Percentiles rank a stretch among this genome's conserved stretches.
Conservation (phyloP, 2,329 filamentous ascomycete species). For the Ceratocystis papillata region DNA sequence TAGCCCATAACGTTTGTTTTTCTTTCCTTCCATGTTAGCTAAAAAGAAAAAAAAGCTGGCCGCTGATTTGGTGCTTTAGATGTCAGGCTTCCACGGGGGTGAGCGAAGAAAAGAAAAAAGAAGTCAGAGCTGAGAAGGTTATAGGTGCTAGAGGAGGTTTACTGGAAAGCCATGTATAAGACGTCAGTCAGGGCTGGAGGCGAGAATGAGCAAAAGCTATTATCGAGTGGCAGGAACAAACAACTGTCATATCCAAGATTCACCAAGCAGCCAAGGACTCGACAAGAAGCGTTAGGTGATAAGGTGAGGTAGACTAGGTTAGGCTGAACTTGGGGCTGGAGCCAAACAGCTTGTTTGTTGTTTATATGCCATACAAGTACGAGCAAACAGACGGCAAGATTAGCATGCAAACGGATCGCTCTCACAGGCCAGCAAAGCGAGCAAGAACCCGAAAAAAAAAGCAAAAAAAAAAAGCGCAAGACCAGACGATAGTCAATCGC, state of each 20-base stretch:
- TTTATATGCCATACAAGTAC: background rate
- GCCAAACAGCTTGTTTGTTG: background rate
- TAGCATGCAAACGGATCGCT: no score
- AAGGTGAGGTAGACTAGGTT: background rate
- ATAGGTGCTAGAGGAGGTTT: no score
- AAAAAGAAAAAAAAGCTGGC: no score
- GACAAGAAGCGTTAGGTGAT: background rate
- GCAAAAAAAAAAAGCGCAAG: background rate
- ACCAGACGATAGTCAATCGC: background rate
- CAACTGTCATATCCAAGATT: background rate
- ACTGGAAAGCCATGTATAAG: no score
- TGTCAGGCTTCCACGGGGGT: no score
- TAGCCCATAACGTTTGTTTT: background rate
- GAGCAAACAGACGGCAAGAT: background rate
- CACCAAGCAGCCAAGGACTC: background rate
- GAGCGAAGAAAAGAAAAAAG: no score
- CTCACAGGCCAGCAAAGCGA: no score
- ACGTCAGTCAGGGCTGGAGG: background rate
- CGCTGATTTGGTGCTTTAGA: no score
- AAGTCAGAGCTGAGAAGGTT: no score
- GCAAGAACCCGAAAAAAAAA: background rate
- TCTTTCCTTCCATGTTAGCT: no score
- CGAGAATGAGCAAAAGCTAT: background rate
- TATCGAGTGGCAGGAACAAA: background rate
- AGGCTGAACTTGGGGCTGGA: background rate